Evolutionary conservation across 2,329 filamentous ascomycete genomes (phyloP), one percentile per base, ranked within the genome.

Genomic region (Hymenoscyphus infarciens): DNA sequence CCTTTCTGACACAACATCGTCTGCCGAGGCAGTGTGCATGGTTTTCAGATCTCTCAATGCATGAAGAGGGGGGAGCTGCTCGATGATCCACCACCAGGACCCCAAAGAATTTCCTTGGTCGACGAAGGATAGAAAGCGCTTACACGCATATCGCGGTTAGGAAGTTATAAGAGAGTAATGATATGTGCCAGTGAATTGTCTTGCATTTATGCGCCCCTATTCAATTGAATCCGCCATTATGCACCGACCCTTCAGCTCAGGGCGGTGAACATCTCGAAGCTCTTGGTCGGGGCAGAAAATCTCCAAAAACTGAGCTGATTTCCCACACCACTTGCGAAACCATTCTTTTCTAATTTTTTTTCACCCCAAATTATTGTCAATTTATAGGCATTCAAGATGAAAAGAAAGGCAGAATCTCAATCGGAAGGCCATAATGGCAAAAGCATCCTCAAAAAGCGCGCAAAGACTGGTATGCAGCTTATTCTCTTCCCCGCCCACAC

Each of bases 361-460:
- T 11, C n/a, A 19, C 15, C 22, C 7, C 15, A 58, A 25, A 33
- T 52, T 39, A 53, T n/a, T 29, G n/a, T 35, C 60, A 68, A 63
- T 61, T 61, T 19, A 29, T 55, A 8, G 25, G 52, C 42, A 55
- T 63, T 62, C 57, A 77, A 67, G 5, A 85, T 85, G 82, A 87
- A 87, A 77, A 82, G 84, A 77, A 87, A 87, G 74, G 83, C 84
- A 64, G 79, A 81, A 56, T 73, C 76, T 64, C 77, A 79, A 66
- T 73, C 74, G 59, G 76, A 73, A 65, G 75, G 75, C 71, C 79
- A 77, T 63, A 67, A 68, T 66, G 68, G 67, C 63, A 72, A 79
- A 75, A 68, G 76, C 75, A 66, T 71, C 72, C 60, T 73, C 66
- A 83, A 80, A 73, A 87, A 86, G 75, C 83, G 82, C 74, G 75